Evolutionary conservation across 352 stramenopile species (phyloP), one percentile per base, ranked within the genome.

Genomic region (Globisporangium yorkense): DNA sequence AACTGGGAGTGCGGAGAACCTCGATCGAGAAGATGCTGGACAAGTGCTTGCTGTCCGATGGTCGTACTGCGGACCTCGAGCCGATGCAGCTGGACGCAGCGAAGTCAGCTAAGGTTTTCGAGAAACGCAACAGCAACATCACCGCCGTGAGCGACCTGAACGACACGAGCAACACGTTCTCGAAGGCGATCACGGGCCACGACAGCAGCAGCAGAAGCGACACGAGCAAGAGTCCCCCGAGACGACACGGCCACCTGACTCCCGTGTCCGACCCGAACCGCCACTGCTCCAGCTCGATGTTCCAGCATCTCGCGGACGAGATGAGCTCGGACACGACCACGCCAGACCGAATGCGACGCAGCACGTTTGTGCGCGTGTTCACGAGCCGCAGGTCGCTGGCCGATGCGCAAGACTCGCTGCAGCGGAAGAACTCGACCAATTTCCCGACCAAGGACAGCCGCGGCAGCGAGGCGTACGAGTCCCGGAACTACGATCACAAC

Each of bases 321-420:
- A 39, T 20, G 13, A 16, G 18, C n/a, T 44, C n/a, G 10, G 12
- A n/a, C 16, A 7, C 18, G 2, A 12, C 20, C 5, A 41, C 41
- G 1, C 21, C 31, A n/a, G 29, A 27, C 16, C 29, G 51, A 27
- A 21, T 50, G 5, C 43, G 33, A 4, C 51, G 51, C 35, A 49
- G 43, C 37, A 49, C 31, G 39, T 24, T 51, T 33, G 46, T 51
- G 4, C 53, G 54, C 6, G 21, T 54, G 15, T 53, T 68, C 20
- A 63, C 72, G 2, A 71, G 61, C 24, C 33, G 61, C 20, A 63
- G 56, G 33, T 69, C 68, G 20, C 18, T 80, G 40, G 24, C 77
- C 1, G 54, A 83, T 12, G 51, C 64, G 12, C 70, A 81, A 37
- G 70, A 79, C 51, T 80, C 71, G 45, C 51, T 80, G n/a, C 67